Evolutionary conservation across 2,329 filamentous ascomycete genomes (phyloP).

Genomic region (Ascochyta fabae): DNA sequence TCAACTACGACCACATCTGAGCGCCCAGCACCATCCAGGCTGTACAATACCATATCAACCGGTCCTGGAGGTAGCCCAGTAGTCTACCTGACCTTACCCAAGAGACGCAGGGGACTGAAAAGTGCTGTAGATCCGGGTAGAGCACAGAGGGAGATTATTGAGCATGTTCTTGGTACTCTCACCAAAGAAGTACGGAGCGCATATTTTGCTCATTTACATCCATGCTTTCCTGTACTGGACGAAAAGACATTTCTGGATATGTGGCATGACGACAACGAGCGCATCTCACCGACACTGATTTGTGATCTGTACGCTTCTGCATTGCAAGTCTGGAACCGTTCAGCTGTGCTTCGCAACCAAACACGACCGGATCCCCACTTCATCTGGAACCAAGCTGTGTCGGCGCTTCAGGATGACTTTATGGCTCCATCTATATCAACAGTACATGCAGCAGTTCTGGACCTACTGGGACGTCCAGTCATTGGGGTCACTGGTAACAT

Average conservation of each 20-base stretch:
- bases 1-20: constrained; percentile 1
- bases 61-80: constrained; percentile 21
- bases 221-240: constrained; percentile 30
- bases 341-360: constrained; percentile 11
- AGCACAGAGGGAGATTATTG: constrained; percentile 25
- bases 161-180: constrained; percentile 21
- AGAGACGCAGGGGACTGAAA: constrained; percentile 19
- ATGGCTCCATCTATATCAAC: constrained; percentile 30
- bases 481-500: constrained; percentile 28
- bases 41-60: constrained; percentile 23
- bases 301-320: constrained; percentile 30
- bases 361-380: constrained; percentile 23
- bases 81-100: constrained; percentile 28
- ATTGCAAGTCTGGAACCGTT: constrained; percentile 20
- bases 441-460: constrained; percentile 24
- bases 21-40: neutral
- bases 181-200: constrained; percentile 15
- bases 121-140: constrained; percentile 22
- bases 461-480: constrained; percentile 29
- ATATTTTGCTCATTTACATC: constrained; percentile 26
- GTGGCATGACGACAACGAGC: constrained; percentile 20
- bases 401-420: constrained; percentile 29
- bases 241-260: constrained; percentile 20
- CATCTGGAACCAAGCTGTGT: constrained; percentile 27
- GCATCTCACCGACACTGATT: constrained; percentile 24